Base-by-base conservation (phyloP, 2,329 filamentous ascomycete genomes). In the Ascomycota sp. region DNA sequence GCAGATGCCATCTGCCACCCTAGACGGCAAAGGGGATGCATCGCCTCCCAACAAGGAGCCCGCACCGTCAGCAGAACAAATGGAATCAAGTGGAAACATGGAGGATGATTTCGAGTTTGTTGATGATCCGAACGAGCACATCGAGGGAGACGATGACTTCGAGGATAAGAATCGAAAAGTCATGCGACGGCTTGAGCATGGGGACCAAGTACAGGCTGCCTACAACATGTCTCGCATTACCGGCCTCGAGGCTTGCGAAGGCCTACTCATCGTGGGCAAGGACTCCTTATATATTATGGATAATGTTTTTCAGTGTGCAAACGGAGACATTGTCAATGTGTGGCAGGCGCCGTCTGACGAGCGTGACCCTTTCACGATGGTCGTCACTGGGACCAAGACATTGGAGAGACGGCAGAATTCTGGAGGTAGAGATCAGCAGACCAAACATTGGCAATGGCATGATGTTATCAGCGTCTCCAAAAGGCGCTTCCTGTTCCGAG, bases 141-240 rank as follows among this genome's bases (percentile, higher is more conserved):
- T 80, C 24, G 82, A 89, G 31, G 62, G 56, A 1, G 69, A 73
- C 10, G 72, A 76, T 42, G 76, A 74, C 1, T 91, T 91, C 40
- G 91, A 98, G 53, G 91, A 98, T 53, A 95, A 93, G 59, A 95
- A 98, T 47, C 71, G 91, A 31, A 93, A 93, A 53, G 86, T 98
- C 31, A 91, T 95, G 82, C 71, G 89, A 34, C 86, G 82, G 40
- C 63, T 98, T 9, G 77, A 92, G 44, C 76, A 78, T 9, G 83
- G 84, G 6, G 89, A 98, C 46, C 71, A 84, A 36, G 86, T 98
- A 2, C 81, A 93, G 50, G 78, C 81, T 36, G 82, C 93, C 1
- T 92, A 82, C 61, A 98, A 98, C 44, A 76, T 95, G 33, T 95
- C 89, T 11, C 76, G 89, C 9, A 86, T 98, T 35, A 75, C 92